Evolutionary conservation across 495 filamentous ascomycete species (phyloP).

Genomic region (Cladorrhinum samala): DNA sequence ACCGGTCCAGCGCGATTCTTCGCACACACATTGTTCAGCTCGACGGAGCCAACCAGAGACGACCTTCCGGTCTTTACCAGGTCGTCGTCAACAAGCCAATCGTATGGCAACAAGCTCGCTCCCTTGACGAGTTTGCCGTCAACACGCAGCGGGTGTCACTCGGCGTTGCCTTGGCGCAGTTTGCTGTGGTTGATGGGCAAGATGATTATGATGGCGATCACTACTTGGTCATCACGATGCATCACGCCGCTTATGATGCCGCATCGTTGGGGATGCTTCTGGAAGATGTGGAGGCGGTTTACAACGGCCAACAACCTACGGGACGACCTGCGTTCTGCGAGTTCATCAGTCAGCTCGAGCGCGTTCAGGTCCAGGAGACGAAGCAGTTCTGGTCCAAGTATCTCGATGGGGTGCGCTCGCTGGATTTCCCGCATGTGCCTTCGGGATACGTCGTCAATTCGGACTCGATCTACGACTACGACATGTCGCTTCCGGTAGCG

Average conservation of each 20-base stretch:
- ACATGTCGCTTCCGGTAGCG: slow-evolving; percentile 33
- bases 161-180: slow-evolving; percentile 49
- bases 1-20: slow-evolving; percentile 45
- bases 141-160: slow-evolving; percentile 21
- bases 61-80: slow-evolving; percentile 47
- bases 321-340: slow-evolving; percentile 27
- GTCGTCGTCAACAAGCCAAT: slow-evolving; percentile 49
- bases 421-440: slow-evolving; percentile 54
- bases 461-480: slow-evolving; percentile 46
- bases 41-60: slow-evolving; percentile 18
- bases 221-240: slow-evolving; percentile 56
- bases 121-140: slow-evolving; percentile 32
- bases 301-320: slow-evolving; percentile 18
- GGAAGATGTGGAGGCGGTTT: slow-evolving; percentile 43
- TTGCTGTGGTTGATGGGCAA: slow-evolving; percentile 44
- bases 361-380: slow-evolving; percentile 24
- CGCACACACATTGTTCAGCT: slow-evolving; percentile 57
- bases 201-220: slow-evolving; percentile 31
- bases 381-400: slow-evolving; percentile 38
- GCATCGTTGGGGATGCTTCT: slow-evolving; percentile 56
- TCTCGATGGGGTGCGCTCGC: slow-evolving; percentile 45
- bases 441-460: slow-evolving; percentile 50
- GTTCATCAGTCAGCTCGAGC: slow-evolving; percentile 39
- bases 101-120: slow-evolving; percentile 38
- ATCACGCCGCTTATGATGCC: slow-evolving; percentile 65